These are phyloP conservation scores for Symbiodinium pilosum DNA, from an alignment of 73 alveolate species.

Conservation along the genomic window DNA sequence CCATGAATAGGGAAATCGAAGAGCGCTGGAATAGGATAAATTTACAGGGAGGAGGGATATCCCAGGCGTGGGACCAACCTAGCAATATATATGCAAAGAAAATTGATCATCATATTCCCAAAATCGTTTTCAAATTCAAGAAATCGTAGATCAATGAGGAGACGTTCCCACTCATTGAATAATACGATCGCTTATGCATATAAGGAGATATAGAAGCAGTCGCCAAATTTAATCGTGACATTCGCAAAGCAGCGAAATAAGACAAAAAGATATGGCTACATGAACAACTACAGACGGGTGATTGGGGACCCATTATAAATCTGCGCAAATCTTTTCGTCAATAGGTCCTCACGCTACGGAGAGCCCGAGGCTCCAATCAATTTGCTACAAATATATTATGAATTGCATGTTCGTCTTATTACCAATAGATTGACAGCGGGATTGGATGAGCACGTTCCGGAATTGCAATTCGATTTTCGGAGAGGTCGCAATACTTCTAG, in stretches of 20 bases:
- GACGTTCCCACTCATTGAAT: background rate
- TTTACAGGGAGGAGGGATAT: background rate
- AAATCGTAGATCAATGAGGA: background rate
- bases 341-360: background rate
- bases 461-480: conserved; percentile 1
- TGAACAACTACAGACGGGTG: background rate
- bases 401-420: background rate
- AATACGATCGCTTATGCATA: background rate
- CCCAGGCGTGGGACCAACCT: background rate
- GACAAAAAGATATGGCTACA: conserved; percentile 1
- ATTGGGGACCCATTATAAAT: background rate
- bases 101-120: background rate
- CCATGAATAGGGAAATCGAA: background rate
- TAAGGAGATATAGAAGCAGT: background rate
- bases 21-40: background rate
- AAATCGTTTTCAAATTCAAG: background rate
- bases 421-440: background rate
- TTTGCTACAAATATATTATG: background rate
- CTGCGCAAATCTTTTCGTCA: background rate
- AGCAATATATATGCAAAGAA: background rate
- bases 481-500: background rate
- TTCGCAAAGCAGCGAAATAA: background rate
- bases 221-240: background rate
- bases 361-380: background rate
- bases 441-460: background rate